Percentiles rank a stretch among this genome's conserved stretches.
phyloP scores from a whole-genome alignment of 768 basidiomycete species.

The Sutorius australiensis region DNA sequence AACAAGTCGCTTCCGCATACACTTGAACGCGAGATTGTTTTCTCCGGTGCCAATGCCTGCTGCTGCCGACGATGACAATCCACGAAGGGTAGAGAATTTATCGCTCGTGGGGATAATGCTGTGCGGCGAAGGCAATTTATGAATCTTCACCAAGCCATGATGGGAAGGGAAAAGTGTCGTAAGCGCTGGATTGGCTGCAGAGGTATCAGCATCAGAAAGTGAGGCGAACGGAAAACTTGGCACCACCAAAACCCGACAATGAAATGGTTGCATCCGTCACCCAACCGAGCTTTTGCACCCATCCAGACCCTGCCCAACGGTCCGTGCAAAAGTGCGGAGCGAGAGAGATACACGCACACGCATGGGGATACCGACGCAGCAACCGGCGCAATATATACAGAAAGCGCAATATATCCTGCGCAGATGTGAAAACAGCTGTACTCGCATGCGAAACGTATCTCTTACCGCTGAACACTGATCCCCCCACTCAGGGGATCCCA shows the following conservation, averaged over 20 bases:
- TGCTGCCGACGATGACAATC: constrained; percentile 55
- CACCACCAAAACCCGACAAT: constrained; percentile 76
- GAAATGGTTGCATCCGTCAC: constrained; percentile 71
- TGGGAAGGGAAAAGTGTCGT: constrained; percentile 72
- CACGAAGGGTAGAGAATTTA: constrained; percentile 78
- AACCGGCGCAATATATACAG: constrained; percentile 62
- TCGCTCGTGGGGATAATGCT: constrained; percentile 77
- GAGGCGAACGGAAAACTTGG: not conserved
- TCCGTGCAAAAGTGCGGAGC: constrained; percentile 60
- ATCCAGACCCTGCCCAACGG: constrained; percentile 58
- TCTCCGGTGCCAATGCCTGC: constrained; percentile 71
- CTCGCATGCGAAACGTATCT: not conserved
- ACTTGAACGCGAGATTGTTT: constrained; percentile 94
- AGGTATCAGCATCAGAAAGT: constrained; percentile 7
- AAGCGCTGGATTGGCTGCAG: constrained; percentile 72
- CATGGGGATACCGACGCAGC: constrained; percentile 53
- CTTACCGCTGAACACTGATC: constrained; percentile 55
- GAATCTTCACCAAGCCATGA: constrained; percentile 80
- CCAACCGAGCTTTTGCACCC: constrained; percentile 80
- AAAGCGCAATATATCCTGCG: constrained; percentile 68
- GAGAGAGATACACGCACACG: constrained; percentile 66
- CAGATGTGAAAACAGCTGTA: constrained; percentile 2
- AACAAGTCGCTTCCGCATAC: constrained; percentile 80
- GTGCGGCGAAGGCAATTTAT: constrained; percentile 69
- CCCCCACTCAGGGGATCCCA: constrained; percentile 71